Base-by-base conservation (phyloP, 2,329 filamentous ascomycete genomes). In the Hirsutella minnesotensis region DNA sequence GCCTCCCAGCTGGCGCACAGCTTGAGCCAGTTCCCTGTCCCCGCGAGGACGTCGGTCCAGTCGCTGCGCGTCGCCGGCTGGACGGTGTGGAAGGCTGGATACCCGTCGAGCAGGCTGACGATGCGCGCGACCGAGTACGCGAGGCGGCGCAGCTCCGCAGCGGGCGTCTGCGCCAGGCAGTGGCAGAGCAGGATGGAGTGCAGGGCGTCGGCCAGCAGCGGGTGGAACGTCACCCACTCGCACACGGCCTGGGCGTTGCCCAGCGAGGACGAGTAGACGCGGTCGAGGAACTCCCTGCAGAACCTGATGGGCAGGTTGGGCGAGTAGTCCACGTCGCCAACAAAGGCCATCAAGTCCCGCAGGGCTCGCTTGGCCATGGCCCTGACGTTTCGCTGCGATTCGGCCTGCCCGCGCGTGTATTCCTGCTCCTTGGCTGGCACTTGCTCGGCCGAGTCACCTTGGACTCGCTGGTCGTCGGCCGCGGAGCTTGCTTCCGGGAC, bases 91-190 rank as follows among this genome's bases (percentile, higher is more conserved):
- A 94, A 90, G 39, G 90, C 75, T 0, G 86, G 86, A 52, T 86
- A 89, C 4, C 85, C 86, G 53, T 92, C 83, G 39, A 77, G 79
- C 20, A 92, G 71, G 18, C 85, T 75, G 4, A 77, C 73, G 2
- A 92, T 70, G 5, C 86, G 79, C 15, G 86, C 83, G 4, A 83
- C 86, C 73, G 89, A 92, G 65, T 87, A 73, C 0, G 85, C 84
- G 56, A 92, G 85, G 30, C 86, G 83, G 40, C 80, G 75, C 29
- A 89, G 73, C 58, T 92, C 86, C 52, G 83, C 86, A 10, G 76
- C 61, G 0, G 85, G 83, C 0, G 86, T 94, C 60, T 90, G 86
- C 8, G 86, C 64, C 9, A 94, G 75, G n/a, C 76, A 75, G 60
- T 94, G 86, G 50, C 81, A 83, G 34, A 94, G 73, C 9, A 94